Evolutionary conservation across 805 yeast species (phyloP), one percentile per base, ranked within the genome.

Genomic region (Saccharomycodes ludwigii): DNA sequence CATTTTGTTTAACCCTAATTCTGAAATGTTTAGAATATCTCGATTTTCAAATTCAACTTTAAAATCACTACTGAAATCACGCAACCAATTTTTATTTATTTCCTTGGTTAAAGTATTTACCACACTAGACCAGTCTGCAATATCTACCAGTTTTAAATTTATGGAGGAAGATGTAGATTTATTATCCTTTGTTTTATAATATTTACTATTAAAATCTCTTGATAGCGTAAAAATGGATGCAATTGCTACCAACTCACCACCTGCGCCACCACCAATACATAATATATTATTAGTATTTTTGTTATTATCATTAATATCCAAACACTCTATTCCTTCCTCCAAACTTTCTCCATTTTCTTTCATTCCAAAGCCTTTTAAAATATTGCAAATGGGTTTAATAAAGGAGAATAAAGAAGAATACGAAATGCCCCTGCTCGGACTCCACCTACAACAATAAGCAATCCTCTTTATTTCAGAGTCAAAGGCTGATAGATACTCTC

Each of bases 241-340:
- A 26, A 82, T 46, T 0, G 71, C 69, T 20, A 73, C 71, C 16
- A 83, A 54, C 48, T 84, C 95, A 2, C 84, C 81, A 4, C 88
- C 82, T 0, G 95, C 95, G 21, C 95, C 95, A 16, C 93, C 95
- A 13, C 95, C 95, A 22, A 85, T 63, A 43, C 77, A 70, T 21
- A 83, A 50, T 0, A 76, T 68, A 5, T 63, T 52, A 3, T 57
- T 46, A 11, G 51, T 44, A 5, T 45, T 46, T 2, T 16, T 27
- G 4, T 24, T 31, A 12, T 21, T 33, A 12, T 38, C 35, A 21
- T 34, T 17, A 31, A n/a, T n/a, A n/a, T n/a, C n/a, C n/a, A n/a
- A n/a, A n/a, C 45, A 40, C 18, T 43, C 34, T 24, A 16, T 11
- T 34, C 30, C 14, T 31, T n/a, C 12, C 5, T 18, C 66, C 10